Evolutionary conservation across 257 asterid genomes (phyloP), one percentile per base, ranked within the genome.

Genomic region (Cynanchum wilfordii): DNA sequence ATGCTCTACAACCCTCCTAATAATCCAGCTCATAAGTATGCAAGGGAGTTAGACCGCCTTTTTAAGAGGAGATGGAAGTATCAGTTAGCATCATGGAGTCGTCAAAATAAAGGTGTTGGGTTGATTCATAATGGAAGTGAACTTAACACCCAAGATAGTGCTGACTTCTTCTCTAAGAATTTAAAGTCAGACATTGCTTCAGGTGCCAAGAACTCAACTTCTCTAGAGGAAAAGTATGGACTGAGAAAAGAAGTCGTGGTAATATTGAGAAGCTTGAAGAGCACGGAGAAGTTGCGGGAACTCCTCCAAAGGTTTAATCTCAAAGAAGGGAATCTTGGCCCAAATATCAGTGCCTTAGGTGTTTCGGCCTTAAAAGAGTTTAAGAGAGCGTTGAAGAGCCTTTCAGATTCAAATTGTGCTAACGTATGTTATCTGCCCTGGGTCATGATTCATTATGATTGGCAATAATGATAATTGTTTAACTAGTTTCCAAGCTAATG

Each of bases 1-100:
- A 89, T 84, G 88, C 13, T 54, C 63, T 93, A 87, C 72, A 93
- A 93, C 82, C 95, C 96, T 75, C 84, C 89, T 44, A 67, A 62
- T 3, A 63, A 89, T 27, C 6, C 12, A 0, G 90, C 84, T 49
- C 90, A 91, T 78, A n/a, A 4, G 29, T 77, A 64, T 77, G 97
- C 98, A 19, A 79, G 77, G 85, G 76, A 65, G 22, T 73, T 93
- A 72, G 78, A 80, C 58, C 70, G 49, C 63, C 13, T 36, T 33
- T 93, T 93, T 75, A 79, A 38, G 52, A 84, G 70, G 79, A 88
- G 77, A 64, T 93, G 96, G 96, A 83, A 82, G 73, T 56, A 49
- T 55, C 40, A 86, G 77, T 95, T 77, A 71, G 79, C 79, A 0
- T 85, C 81, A 76, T 59, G 85, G 85, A 84, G 86, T 64, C 33